A percentile compares a stretch with the other conserved stretches of the same genome.
Evolutionary conservation across 805 yeast genomes (phyloP).

Genomic region (Cyberlindnera xishuangbannaensis): DNA sequence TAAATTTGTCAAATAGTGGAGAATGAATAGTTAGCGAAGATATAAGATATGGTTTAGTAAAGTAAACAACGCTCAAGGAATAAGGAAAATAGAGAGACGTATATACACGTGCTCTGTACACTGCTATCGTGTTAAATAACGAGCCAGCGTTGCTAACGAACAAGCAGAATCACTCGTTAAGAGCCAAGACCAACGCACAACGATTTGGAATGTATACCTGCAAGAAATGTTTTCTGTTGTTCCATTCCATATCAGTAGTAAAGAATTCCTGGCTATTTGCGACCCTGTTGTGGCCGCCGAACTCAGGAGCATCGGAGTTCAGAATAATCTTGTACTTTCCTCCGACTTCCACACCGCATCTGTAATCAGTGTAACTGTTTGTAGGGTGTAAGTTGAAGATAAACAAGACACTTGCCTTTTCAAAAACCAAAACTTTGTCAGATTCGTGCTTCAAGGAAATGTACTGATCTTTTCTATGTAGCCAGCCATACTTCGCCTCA

Average conservation of each 20-base stretch:
- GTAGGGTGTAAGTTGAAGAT: conserved; percentile 89
- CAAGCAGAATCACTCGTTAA: too few species aligned
- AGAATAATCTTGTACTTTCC: conserved; percentile 74
- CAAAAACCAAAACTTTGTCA: conserved; percentile 86
- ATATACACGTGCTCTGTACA: too few species aligned
- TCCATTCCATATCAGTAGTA: conserved; percentile 78
- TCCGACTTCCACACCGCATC: conserved; percentile 79
- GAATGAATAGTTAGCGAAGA: too few species aligned
- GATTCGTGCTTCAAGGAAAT: conserved; percentile 82
- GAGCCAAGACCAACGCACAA: conserved; percentile 58
- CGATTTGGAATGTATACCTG: conserved; percentile 82
- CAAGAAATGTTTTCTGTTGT: conserved; percentile 65
- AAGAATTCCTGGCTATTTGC: conserved; percentile 51
- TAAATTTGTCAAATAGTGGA: too few species aligned
- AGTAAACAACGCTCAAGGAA: too few species aligned
- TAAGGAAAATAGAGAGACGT: too few species aligned
- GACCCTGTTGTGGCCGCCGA: conserved; percentile 80
- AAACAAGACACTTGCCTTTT: conserved; percentile 79
- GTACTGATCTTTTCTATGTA: conserved; percentile 66
- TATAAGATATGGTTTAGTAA: too few species aligned
- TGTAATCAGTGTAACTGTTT: conserved; percentile 76
- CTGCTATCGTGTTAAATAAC: too few species aligned
- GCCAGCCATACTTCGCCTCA: conserved; percentile 68
- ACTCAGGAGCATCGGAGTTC: conserved; percentile 63
- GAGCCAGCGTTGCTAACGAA: too few species aligned